Conservation (phyloP, 257 asterid species). For the Cinchona pubescens region DNA sequence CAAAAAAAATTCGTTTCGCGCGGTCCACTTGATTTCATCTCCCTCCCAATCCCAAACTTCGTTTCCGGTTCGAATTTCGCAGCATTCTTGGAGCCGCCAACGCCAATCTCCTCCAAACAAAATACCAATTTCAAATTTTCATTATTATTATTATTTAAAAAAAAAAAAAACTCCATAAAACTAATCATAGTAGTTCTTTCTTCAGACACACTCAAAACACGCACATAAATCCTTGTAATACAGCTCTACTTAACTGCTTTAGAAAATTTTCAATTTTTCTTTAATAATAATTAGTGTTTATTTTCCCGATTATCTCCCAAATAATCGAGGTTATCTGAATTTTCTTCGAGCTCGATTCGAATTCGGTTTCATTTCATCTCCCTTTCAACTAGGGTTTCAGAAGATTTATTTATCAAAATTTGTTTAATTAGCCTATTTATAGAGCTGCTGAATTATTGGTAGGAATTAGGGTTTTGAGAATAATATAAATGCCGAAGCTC, state of each 20-base stretch:
- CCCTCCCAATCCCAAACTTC: conserved; percentile 25
- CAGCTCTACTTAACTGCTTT: neutral
- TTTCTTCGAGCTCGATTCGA: neutral
- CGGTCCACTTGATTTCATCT: conserved; percentile 28
- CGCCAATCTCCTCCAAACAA: conserved; percentile 30
- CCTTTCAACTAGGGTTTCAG: conserved; percentile 27
- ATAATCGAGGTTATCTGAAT: neutral
- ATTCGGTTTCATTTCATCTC: conserved; percentile 24
- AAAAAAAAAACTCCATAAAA: neutral
- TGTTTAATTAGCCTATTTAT: conserved; percentile 1
- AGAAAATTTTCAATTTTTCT: neutral
- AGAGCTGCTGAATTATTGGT: neutral
- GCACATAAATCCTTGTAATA: neutral
- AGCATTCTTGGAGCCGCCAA: conserved; percentile 62
- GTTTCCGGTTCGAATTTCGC: conserved; percentile 34
- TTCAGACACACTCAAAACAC: neutral
- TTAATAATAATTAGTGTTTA: neutral
- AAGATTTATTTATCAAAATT: neutral
- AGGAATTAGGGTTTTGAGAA: conserved; percentile 17
- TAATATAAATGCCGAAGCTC: conserved; percentile 61
- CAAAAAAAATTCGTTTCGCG: conserved; percentile 53
- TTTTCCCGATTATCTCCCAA: neutral
- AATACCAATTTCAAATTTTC: conserved; percentile 21
- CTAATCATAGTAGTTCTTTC: neutral
- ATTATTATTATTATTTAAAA: neutral